These are phyloP conservation scores for Colletotrichum tofieldiae DNA, from an alignment of 2,329 filamentous ascomycete genomes.

Conservation along the genomic window DNA sequence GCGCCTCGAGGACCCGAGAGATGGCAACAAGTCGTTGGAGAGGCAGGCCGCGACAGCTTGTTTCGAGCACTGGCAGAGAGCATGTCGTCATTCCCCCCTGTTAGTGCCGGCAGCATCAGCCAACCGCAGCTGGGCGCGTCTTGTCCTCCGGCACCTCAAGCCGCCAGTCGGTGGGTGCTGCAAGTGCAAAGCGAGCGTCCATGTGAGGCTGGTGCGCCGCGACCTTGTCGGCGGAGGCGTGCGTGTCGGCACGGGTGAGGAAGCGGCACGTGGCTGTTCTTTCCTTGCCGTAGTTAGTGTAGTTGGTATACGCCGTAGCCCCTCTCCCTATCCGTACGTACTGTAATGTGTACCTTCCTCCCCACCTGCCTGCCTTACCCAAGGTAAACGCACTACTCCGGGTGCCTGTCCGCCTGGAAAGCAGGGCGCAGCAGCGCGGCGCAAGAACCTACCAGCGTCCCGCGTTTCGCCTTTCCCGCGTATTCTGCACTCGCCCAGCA, in stretches of 20 bases:
- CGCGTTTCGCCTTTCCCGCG: slow-evolving; percentile 23
- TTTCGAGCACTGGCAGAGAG: slow-evolving; percentile 7
- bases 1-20: neutral
- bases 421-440: slow-evolving; percentile 35
- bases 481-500: slow-evolving; percentile 11
- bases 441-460: neutral
- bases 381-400: neutral
- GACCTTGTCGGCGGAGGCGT: neutral
- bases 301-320: too few species aligned
- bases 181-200: neutral
- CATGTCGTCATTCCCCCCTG: slow-evolving; percentile 33
- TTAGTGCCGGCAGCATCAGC: slow-evolving; percentile 7
- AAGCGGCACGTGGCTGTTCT: neutral
- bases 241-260: neutral
- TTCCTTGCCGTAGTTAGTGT: neutral
- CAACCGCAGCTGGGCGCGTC: slow-evolving; percentile 4
- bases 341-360: neutral
- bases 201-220: neutral
- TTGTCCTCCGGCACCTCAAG: neutral
- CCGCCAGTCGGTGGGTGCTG: slow-evolving; percentile 16
- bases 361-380: neutral
- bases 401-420: slow-evolving; percentile 32
- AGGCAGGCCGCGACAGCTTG: slow-evolving; percentile 14
- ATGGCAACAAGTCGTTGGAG: neutral
- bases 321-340: neutral